Evolutionary conservation across 495 filamentous ascomycete genomes (phyloP).

Genomic region (Pseudoneurospora amorphoporcata): DNA sequence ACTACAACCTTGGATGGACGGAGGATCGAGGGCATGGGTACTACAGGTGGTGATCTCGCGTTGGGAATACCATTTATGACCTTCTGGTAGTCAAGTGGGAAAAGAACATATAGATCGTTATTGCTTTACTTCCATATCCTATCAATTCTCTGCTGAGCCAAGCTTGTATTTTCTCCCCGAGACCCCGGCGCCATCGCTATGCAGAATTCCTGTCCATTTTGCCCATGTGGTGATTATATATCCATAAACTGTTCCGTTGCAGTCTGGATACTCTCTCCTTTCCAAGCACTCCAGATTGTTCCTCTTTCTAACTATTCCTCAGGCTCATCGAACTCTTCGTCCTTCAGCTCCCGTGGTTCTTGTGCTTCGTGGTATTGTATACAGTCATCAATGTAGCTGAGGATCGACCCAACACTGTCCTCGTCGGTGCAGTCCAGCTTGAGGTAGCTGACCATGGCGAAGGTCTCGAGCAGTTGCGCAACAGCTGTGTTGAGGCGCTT

Average conservation of each 20-base stretch:
- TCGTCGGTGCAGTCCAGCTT: conserved; percentile 85
- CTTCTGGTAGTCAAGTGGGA: background rate
- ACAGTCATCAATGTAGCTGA: conserved; percentile 95
- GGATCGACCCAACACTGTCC: conserved; percentile 80
- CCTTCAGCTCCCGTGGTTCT: conserved; percentile 77
- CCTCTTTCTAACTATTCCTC: conserved; percentile 22
- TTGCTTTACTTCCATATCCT: background rate
- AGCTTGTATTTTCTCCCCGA: conserved; percentile 15
- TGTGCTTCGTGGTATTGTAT: conserved; percentile 96
- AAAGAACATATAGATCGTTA: background rate
- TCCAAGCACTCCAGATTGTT: background rate
- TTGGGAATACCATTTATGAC: background rate
- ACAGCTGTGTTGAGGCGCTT: conserved; percentile 73
- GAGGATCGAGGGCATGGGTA: background rate
- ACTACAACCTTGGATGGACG: background rate
- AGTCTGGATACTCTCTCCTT: background rate
- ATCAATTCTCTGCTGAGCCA: background rate
- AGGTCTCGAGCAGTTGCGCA: conserved; percentile 83
- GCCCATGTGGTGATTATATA: background rate
- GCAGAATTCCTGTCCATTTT: conserved; percentile 9
- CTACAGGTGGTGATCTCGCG: background rate
- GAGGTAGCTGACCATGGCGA: conserved; percentile 94
- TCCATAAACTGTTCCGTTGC: too few species aligned
- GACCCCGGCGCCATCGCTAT: conserved; percentile 40
- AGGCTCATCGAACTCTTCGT: conserved; percentile 58